Evolutionary conservation across 1,284 basidiomycete genomes (phyloP).

Genomic region (Bondarzewia mesenterica): DNA sequence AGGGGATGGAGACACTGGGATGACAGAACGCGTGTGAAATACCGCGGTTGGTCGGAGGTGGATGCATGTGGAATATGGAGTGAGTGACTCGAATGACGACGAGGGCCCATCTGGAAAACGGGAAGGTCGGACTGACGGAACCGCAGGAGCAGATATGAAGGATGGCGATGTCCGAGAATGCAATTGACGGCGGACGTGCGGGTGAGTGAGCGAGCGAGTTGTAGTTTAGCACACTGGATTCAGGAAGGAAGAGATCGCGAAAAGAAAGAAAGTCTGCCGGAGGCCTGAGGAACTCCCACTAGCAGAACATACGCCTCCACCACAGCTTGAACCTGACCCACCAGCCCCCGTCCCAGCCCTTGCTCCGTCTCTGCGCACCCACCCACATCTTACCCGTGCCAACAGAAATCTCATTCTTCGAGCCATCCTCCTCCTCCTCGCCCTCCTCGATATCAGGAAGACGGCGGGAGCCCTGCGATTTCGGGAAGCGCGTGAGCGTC

Average conservation of each 20-base stretch:
- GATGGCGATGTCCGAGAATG: no score
- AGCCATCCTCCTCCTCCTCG: constrained; percentile 39
- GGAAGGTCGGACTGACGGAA: no score
- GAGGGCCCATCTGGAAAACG: no score
- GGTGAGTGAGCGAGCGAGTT: no score
- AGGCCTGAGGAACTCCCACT: constrained; percentile 1
- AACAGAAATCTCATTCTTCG: constrained; percentile 44
- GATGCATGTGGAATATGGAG: no score
- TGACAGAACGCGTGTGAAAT: no score
- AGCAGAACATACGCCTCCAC: constrained; percentile 64
- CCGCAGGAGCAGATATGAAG: no score
- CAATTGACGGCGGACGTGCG: no score
- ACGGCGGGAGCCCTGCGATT: constrained; percentile 18
- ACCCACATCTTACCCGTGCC: constrained; percentile 72
- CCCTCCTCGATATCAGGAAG: constrained; percentile 57
- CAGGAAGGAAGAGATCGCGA: neutral
- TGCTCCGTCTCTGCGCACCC: constrained; percentile 42
- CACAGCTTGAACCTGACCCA: constrained; percentile 65
- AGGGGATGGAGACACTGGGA: no score
- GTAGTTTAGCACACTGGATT: neutral
- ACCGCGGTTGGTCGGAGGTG: no score
- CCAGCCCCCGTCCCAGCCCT: constrained; percentile 64
- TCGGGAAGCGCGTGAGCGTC: constrained; percentile 53
- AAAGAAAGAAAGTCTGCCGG: neutral
- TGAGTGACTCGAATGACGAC: no score